Base-by-base conservation (phyloP, 2,329 filamentous ascomycete genomes). In the Trichoderma brevicompactum region DNA sequence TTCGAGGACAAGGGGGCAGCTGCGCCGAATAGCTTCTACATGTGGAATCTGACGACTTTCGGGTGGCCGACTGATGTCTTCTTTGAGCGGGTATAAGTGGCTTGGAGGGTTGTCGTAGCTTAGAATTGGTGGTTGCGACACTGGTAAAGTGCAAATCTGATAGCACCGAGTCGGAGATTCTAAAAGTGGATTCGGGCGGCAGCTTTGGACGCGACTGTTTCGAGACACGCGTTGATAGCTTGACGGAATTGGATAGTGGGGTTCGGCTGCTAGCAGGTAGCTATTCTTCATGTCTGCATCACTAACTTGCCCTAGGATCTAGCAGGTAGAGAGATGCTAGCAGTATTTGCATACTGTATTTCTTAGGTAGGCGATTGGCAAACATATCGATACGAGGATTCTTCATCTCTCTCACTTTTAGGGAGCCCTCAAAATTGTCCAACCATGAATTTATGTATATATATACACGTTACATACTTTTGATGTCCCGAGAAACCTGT, bases 201-300 rank as follows among this genome's bases (percentile, higher is more conserved):
- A 54, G 50, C 62, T 58, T 58, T 23, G 34, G 52, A 65, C 64
- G 64, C 64, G 64, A 64, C 53, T 32, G 52, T 62, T 46, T 50
- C 36, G 48, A 49, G 58, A 67, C 55, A 67, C 66, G 66, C 66
- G 66, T 67, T 65, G 64, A 62, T 66, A 28, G 23, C 23, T 28
- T 28, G 23, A 28, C 23, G 5, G 23, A 28, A 28, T 28, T 28
- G 23, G 23, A 28, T 28, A 28, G 23, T 28, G 23, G 23, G 23
- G 23, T 28, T 28, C 23, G 23, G 23, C 23, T 28, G 23, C 23
- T 28, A 28, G 23, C 23, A 28, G 23, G 23, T 28, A 28, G 23
- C 23, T 28, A 28, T 28, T 28, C 23, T 28, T 28, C 23, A 28
- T 28, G 23, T 28, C 23, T 28, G 23, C 23, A 28, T 28, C 23